Conservation (phyloP, 2,329 filamentous ascomycete genomes). For the Sporothrix inflata region DNA sequence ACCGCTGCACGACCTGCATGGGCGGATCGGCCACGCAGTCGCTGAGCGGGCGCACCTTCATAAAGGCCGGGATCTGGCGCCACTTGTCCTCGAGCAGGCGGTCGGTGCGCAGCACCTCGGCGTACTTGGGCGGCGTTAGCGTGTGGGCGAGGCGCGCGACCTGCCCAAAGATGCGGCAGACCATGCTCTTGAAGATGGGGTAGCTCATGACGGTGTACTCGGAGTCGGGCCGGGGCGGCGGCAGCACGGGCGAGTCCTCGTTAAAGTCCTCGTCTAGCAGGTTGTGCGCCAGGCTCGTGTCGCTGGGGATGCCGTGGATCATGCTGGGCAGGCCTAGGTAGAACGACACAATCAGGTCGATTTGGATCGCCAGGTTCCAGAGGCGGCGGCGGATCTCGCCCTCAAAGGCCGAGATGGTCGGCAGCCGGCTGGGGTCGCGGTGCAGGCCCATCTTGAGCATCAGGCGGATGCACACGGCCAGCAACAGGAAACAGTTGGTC, state of each 20-base stretch:
- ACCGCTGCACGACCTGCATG: conserved; percentile 54
- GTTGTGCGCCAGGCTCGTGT: conserved; percentile 64
- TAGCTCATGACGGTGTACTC: conserved; percentile 65
- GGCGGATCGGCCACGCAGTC: conserved; percentile 55
- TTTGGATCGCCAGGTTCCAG: conserved; percentile 59
- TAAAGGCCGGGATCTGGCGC: conserved; percentile 51
- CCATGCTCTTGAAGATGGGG: conserved; percentile 53
- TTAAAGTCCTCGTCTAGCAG: conserved; percentile 68
- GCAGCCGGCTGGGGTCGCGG: conserved; percentile 57
- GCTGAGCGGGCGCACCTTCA: conserved; percentile 53
- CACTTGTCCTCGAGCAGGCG: conserved; percentile 50
- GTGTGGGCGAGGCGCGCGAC: conserved; percentile 56
- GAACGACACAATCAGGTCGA: conserved; percentile 67
- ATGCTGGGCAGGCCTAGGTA: conserved; percentile 70
- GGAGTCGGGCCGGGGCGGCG: conserved; percentile 57
- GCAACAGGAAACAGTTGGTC: conserved; percentile 58
- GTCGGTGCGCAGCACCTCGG: conserved; percentile 55
- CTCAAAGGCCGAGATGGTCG: conserved; percentile 54
- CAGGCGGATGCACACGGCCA: conserved; percentile 54
- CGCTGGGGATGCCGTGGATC: conserved; percentile 65
- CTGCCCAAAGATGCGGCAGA: conserved; percentile 54
- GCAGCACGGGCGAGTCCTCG: conserved; percentile 57
- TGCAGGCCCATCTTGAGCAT: conserved; percentile 64
- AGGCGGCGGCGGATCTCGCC: conserved; percentile 58
- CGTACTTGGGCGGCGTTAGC: conserved; percentile 52